phyloP scores from a whole-genome alignment of 192 early-diverging fungal species.

The Pilaira anomala region DNA sequence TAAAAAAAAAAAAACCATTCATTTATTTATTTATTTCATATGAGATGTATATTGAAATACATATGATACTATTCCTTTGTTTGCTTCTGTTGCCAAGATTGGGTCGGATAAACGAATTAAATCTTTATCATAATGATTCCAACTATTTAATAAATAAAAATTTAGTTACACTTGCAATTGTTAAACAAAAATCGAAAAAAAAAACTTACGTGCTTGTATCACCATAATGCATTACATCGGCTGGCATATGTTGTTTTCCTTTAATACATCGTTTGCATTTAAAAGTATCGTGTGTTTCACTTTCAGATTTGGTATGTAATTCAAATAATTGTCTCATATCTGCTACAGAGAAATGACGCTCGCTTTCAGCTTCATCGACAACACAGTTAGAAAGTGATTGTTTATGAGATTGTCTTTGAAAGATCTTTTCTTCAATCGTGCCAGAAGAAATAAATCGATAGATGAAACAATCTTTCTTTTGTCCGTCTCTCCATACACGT shows the following conservation, averaged over 20 bases:
- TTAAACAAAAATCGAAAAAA: not conserved
- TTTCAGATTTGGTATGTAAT: slow-evolving; percentile 63
- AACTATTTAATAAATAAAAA: too few relatives aligned
- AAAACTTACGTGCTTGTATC: slow-evolving; percentile 64
- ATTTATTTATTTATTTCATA: slow-evolving; percentile 18
- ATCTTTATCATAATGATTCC: slow-evolving; percentile 65
- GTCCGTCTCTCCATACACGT: slow-evolving; percentile 86
- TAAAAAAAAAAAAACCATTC: not conserved
- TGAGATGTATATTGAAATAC: slow-evolving; percentile 81
- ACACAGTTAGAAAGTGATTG: slow-evolving; percentile 89
- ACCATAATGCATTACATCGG: slow-evolving; percentile 63
- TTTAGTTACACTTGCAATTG: not conserved
- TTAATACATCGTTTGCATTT: slow-evolving; percentile 87
- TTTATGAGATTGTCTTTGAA: slow-evolving; percentile 88
- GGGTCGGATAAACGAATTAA: slow-evolving; percentile 56
- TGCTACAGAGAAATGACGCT: slow-evolving; percentile 91
- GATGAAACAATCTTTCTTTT: slow-evolving; percentile 83
- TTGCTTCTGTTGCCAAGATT: slow-evolving; percentile 59
- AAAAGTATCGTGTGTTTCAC: slow-evolving; percentile 97
- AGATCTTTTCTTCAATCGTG: slow-evolving; percentile 98
- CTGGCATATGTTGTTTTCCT: slow-evolving; percentile 74
- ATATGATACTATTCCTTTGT: slow-evolving; percentile 62
- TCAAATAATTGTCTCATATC: slow-evolving; percentile 88
- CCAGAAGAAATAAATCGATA: slow-evolving; percentile 98
- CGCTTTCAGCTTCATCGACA: slow-evolving; percentile 91